Evolutionary conservation across 2,329 filamentous ascomycete species (phyloP).

Genomic region (Teratosphaeria zuluensis): DNA sequence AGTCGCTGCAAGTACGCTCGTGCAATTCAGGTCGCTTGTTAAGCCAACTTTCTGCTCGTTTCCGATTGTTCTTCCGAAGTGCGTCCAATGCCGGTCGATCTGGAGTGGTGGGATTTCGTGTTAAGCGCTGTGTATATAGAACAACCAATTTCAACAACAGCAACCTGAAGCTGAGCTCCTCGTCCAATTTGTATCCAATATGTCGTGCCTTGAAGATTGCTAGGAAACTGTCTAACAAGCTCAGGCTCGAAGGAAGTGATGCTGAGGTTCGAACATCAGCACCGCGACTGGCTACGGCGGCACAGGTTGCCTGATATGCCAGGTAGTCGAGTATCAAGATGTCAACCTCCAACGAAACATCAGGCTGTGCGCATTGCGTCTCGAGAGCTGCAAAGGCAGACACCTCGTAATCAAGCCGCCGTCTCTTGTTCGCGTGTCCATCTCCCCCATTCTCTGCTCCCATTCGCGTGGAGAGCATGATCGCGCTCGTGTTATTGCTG

Average conservation of each 20-base stretch:
- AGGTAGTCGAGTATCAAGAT: conserved; percentile 49
- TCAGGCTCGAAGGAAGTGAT: conserved; percentile 7
- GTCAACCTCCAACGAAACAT: conserved; percentile 39
- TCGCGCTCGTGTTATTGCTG: neutral
- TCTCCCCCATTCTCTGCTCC: neutral
- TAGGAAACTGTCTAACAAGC: conserved; percentile 32
- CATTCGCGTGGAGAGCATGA: neutral
- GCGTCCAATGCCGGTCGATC: conserved; percentile 24
- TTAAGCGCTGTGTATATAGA: conserved; percentile 35
- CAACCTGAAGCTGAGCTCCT: conserved; percentile 38
- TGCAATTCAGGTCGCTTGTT: conserved; percentile 3
- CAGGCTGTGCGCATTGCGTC: conserved; percentile 16
- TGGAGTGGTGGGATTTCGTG: conserved; percentile 29
- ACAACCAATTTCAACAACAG: conserved; percentile 39
- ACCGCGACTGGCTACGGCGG: conserved; percentile 27
- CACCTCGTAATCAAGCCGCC: neutral
- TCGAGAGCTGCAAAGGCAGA: conserved; percentile 2
- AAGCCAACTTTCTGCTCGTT: conserved; percentile 17
- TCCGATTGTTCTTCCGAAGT: conserved; percentile 28
- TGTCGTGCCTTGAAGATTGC: conserved; percentile 34
- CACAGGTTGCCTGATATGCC: conserved; percentile 36
- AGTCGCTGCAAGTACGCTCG: conserved; percentile 8
- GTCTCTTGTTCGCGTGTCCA: neutral
- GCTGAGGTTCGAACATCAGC: neutral
- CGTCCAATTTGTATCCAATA: conserved; percentile 24